Percentiles rank a stretch among this genome's conserved stretches.
These are phyloP conservation scores for Narthecium ossifragum DNA, from an alignment of 106 monocot species.

Conservation along the genomic window DNA sequence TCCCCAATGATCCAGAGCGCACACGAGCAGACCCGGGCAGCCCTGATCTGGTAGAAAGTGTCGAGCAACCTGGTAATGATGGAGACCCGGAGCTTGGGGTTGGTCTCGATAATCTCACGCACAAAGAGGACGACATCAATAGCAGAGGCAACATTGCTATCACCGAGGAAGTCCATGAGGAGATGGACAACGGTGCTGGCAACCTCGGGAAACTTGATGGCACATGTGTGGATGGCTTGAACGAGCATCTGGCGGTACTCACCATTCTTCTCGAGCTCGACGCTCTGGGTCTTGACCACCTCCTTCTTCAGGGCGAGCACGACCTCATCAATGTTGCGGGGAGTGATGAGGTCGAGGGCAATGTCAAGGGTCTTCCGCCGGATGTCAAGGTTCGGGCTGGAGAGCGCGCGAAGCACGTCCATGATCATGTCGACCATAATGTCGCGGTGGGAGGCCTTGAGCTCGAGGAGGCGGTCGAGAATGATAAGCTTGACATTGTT, in stretches of 20 bases:
- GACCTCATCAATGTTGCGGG: constrained; percentile 80
- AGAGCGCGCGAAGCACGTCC: constrained; percentile 76
- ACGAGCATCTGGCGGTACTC: constrained; percentile 93
- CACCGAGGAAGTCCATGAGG: constrained; percentile 90
- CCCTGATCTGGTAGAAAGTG: constrained; percentile 86
- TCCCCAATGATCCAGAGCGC: constrained; percentile 92
- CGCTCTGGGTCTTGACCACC: constrained; percentile 85
- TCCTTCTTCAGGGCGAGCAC: constrained; percentile 89
- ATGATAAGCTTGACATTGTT: constrained; percentile 91
- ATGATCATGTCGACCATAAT: constrained; percentile 83
- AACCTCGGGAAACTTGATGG: constrained; percentile 89
- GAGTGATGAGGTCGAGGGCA: constrained; percentile 69
- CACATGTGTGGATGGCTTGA: constrained; percentile 83
- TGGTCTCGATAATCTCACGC: constrained; percentile 85
- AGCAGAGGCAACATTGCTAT: constrained; percentile 79
- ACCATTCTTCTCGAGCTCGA: constrained; percentile 77
- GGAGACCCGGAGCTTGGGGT: constrained; percentile 80
- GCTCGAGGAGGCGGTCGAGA: constrained; percentile 70
- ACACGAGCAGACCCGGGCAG: constrained; percentile 77
- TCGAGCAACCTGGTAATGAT: constrained; percentile 78
- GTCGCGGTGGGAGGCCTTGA: constrained; percentile 56
- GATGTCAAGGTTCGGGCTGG: constrained; percentile 82
- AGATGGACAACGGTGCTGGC: constrained; percentile 85
- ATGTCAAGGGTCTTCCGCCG: constrained; percentile 75
- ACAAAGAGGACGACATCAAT: constrained; percentile 85